phyloP scores from a whole-genome alignment of 176 grass and related monocot genomes.

The sorghum (Sorghum bicolor) region DNA sequence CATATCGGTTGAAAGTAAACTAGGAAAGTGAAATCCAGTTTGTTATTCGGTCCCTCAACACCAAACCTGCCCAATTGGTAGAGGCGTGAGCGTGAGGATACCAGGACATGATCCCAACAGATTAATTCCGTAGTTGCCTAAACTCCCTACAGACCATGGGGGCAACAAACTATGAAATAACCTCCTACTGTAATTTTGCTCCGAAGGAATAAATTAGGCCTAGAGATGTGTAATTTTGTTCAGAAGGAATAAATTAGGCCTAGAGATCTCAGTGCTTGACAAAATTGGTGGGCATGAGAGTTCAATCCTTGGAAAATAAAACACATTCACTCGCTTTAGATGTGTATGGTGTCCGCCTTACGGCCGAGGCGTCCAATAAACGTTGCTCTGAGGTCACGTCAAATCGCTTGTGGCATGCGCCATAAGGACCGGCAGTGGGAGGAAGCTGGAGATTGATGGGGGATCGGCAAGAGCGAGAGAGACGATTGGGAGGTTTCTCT shows the following conservation, averaged over 20 bases:
- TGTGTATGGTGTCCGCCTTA: neutral
- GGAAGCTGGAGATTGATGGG: too few species aligned
- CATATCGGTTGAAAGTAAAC: neutral
- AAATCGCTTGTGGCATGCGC: too few species aligned
- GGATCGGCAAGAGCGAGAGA: too few species aligned
- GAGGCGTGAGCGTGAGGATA: neutral
- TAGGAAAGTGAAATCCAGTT: neutral
- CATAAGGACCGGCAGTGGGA: too few species aligned
- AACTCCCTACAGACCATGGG: neutral
- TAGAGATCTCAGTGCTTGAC: neutral
- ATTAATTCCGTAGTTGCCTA: too few species aligned
- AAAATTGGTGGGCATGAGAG: neutral
- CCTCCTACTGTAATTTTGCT: neutral
- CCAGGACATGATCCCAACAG: neutral
- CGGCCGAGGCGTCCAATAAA: neutral
- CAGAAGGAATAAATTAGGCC: too few species aligned
- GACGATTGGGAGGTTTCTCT: too few species aligned
- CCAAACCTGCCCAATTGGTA: neutral
- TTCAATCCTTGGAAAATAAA: neutral
- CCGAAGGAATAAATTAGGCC: neutral
- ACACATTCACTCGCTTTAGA: neutral
- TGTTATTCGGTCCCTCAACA: neutral
- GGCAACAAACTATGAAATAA: neutral
- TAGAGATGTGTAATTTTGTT: too few species aligned
- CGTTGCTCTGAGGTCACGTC: neutral